phyloP scores from a whole-genome alignment of 2,329 filamentous ascomycete genomes.

The Tolypocladium amazonense region DNA sequence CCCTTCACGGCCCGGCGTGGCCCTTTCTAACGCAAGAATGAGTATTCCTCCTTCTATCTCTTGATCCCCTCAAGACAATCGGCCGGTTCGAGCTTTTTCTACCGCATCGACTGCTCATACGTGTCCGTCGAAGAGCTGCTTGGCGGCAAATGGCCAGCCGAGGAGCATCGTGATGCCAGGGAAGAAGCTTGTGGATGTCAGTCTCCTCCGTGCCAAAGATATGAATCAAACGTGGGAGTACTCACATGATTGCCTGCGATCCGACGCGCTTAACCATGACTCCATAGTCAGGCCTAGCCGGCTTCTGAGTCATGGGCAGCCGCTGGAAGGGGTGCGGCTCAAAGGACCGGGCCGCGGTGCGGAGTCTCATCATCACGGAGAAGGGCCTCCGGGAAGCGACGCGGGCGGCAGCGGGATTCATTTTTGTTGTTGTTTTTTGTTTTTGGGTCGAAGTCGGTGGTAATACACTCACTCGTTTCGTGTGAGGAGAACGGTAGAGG shows the following conservation, averaged over 20 bases:
- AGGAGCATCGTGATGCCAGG: constrained; percentile 21
- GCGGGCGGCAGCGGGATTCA: constrained; percentile 18
- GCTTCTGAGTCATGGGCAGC: constrained; percentile 14
- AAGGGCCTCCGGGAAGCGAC: constrained; percentile 20
- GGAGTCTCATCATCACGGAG: constrained; percentile 21
- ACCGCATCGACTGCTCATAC: constrained; percentile 8
- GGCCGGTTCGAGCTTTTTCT: neutral
- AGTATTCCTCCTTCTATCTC: neutral
- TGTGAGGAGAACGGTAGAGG: neutral
- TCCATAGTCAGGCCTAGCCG: constrained; percentile 20
- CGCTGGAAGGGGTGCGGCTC: constrained; percentile 26
- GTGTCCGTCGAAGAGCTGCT: constrained; percentile 19
- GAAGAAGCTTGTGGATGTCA: constrained; percentile 17
- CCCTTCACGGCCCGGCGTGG: neutral
- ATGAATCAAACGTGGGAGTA: constrained; percentile 1
- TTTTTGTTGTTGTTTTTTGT: constrained; percentile 6
- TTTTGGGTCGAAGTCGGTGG: neutral
- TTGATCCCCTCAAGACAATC: neutral
- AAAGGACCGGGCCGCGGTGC: constrained; percentile 19
- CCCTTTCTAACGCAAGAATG: neutral
- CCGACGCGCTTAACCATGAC: constrained; percentile 19
- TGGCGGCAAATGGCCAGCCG: constrained; percentile 22
- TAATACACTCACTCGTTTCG: neutral
- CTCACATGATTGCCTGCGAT: constrained; percentile 22
- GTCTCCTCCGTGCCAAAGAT: neutral